Conservation (phyloP, 805 yeast genomes). For the Starmerella etchellsii region DNA sequence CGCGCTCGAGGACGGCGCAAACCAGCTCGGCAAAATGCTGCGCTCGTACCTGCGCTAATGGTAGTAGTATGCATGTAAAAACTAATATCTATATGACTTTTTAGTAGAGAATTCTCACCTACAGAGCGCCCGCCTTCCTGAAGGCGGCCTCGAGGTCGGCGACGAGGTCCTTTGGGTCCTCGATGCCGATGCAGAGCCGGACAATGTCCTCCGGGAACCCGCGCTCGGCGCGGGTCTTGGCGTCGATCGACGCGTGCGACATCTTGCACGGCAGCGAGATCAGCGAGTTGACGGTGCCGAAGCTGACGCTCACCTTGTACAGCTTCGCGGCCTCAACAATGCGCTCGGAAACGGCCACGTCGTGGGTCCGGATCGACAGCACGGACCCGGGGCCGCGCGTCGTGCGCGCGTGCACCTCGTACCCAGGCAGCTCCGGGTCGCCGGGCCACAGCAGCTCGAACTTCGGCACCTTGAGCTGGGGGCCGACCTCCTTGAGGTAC, state of each 20-base stretch:
- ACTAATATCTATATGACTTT: too few species aligned
- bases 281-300: slow-evolving; percentile 86
- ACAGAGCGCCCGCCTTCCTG: slow-evolving; percentile 39
- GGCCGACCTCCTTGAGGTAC: slow-evolving; percentile 51
- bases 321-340: slow-evolving; percentile 65
- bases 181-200: slow-evolving; percentile 85
- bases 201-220: slow-evolving; percentile 86
- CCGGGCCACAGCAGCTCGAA: slow-evolving; percentile 82
- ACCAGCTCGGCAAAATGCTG: slow-evolving; percentile 68
- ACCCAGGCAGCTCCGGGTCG: slow-evolving; percentile 64
- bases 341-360: slow-evolving; percentile 47
- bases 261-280: slow-evolving; percentile 89
- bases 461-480: slow-evolving; percentile 7
- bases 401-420: slow-evolving; percentile 62
- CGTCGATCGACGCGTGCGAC: slow-evolving; percentile 96
- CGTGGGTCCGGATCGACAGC: slow-evolving; percentile 76
- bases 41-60: slow-evolving; percentile 53
- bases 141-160: slow-evolving; percentile 68
- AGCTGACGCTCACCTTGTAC: slow-evolving; percentile 82
- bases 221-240: slow-evolving; percentile 72
- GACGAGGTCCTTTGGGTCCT: slow-evolving; percentile 64
- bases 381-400: slow-evolving; percentile 85
- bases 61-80: too few species aligned
- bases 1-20: slow-evolving; percentile 89
- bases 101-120: too few species aligned